Evolutionary conservation across 1,284 basidiomycete genomes (phyloP).

Genomic region (Rhodotorula sp.): DNA sequence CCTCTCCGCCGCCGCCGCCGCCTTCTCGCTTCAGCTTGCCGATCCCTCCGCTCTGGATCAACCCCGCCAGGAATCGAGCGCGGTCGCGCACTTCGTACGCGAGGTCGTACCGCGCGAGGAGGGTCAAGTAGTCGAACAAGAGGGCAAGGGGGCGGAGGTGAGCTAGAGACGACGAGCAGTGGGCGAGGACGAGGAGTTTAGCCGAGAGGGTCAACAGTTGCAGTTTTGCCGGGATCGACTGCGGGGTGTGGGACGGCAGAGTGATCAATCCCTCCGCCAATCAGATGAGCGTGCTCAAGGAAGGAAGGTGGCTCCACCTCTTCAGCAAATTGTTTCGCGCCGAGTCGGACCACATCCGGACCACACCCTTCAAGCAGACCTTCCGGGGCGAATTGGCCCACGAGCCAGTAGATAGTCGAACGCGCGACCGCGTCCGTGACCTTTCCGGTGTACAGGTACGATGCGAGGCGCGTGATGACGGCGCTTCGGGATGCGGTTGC

Average conservation of each 20-base stretch:
- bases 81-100: constrained; percentile 87
- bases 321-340: constrained; percentile 65
- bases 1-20: neutral
- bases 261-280: neutral
- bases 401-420: constrained; percentile 83
- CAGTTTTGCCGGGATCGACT: constrained; percentile 69
- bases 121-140: constrained; percentile 69
- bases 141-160: constrained; percentile 40
- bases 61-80: constrained; percentile 69
- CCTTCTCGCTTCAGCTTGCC: constrained; percentile 1
- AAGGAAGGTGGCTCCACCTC: constrained; percentile 58
- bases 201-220: constrained; percentile 77
- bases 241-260: neutral
- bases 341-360: constrained; percentile 76
- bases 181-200: constrained; percentile 72
- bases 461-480: constrained; percentile 65
- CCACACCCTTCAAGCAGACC: constrained; percentile 50
- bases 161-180: constrained; percentile 49
- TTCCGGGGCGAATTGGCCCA: constrained; percentile 71
- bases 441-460: constrained; percentile 65
- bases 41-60: constrained; percentile 53
- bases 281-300: neutral
- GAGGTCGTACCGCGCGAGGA: constrained; percentile 79
- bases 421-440: constrained; percentile 74
- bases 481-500: constrained; percentile 17